Conservation (phyloP, 345 rosid species). For the Laguncularia racemosa region DNA sequence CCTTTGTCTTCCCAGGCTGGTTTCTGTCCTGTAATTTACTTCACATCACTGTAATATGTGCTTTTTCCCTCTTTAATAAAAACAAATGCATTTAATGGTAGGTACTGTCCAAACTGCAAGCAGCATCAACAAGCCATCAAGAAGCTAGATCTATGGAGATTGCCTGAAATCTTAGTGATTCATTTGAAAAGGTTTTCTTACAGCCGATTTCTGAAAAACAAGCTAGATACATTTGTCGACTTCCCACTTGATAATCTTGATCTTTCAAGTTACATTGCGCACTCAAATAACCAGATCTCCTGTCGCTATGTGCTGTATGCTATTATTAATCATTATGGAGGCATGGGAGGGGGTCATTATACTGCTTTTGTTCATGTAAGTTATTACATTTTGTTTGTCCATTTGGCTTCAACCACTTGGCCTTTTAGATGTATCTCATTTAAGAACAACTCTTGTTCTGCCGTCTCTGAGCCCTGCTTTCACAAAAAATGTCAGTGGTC, state of each 20-base stretch:
- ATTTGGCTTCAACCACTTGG: too few species aligned
- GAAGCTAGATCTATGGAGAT: conserved; percentile 70
- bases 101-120: conserved; percentile 70
- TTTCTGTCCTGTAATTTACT: too few species aligned
- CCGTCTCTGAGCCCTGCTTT: too few species aligned
- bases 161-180: conserved; percentile 60
- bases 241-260: conserved; percentile 58
- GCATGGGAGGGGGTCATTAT: conserved; percentile 74
- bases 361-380: conserved; percentile 68
- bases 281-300: conserved; percentile 20
- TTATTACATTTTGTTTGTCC: conserved; percentile 1
- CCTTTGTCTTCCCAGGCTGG: neutral
- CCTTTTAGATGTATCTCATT: too few species aligned
- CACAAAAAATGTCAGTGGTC: too few species aligned
- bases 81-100: conserved; percentile 14
- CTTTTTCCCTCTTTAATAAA: too few species aligned
- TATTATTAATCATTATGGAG: conserved; percentile 58
- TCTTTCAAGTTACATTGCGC: conserved; percentile 43
- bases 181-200: conserved; percentile 67
- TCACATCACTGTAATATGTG: too few species aligned
- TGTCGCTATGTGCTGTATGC: conserved; percentile 45
- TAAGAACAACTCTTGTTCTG: too few species aligned
- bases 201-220: conserved; percentile 45
- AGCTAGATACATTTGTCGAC: conserved; percentile 59
- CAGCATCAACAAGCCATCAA: conserved; percentile 55